Base-by-base conservation (phyloP, 768 basidiomycete genomes). In the Scleroderma bovista region DNA sequence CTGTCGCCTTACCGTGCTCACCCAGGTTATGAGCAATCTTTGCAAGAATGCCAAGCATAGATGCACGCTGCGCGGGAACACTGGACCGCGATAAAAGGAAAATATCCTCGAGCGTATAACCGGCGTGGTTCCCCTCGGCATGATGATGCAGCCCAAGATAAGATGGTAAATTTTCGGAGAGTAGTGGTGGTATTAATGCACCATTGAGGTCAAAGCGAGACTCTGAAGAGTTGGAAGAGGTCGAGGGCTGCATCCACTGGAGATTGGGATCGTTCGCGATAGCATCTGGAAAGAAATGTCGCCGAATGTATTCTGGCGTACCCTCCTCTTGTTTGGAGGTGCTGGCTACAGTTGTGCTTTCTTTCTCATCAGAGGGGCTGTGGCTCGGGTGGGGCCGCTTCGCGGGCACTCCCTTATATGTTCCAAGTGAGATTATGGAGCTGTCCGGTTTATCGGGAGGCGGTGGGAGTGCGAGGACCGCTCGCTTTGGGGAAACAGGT, bases 111-210 rank as follows among this genome's bases (percentile, higher is more conserved):
- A 95, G 70, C 0, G 89, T 93, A 67, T 96, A 96, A 0, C 93
- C 93, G 0, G 93, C 93, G 50, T 76, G 80, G 29, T 73, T 68
- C 6, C 75, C 73, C 48, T 89, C 83, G 0, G 91, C 85, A 61
- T 95, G 93, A 61, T 96, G 93, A 66, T 97, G 93, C 3, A 95
- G 72, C 4, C 93, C 93, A 6, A 92, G 76, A 68, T 93, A 84
- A 0, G 88, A 85, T 2, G 92, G 92, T 3, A 95, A 72, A 1
- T 72, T 74, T 0, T 73, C 64, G 2, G 80, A 78, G 2, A 82
- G 57, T 2, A 72, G 60, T 0, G 70, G 51, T 1, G 88, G 73
- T n/a, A 95, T 84, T 0, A 80, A 78, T 8, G 67, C 72, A 7
- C 92, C 93, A 1, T 77, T 73, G 2, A 94, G 77, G 64, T 94